Base-by-base conservation (phyloP, 2,329 filamentous ascomycete genomes). In the Pestalotiopsis sp. region DNA sequence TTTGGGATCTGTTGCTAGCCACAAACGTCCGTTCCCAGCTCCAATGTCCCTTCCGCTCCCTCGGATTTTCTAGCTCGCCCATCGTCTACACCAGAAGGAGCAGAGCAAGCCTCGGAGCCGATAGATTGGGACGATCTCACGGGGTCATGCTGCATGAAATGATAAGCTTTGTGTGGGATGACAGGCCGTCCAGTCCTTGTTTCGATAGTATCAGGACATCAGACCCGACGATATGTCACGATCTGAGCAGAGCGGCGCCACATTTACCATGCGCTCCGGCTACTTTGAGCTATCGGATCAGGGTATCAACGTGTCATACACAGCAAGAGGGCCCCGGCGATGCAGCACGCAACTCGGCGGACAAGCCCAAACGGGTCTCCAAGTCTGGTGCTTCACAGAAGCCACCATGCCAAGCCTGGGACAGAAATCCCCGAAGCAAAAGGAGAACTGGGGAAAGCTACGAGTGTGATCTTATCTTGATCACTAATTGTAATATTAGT, bases 151-250 rank as follows among this genome's bases (percentile, higher is more conserved):
- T 36, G 27, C 31, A 62, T 36, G 12, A 25, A n/a, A 20, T 23
- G 31, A 62, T 62, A 62, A 39, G 59, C 59, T 62, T 36, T 36
- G 31, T 36, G 31, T 62, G 31, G 17, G 27, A 62, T 62, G 36
- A 62, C 59, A 62, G 27, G 25, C 31, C 31, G 7, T 36, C 31
- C 31, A 9, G 31, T 36, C 31, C 31, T 36, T 36, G 31, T 36
- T 36, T 36, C 31, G 31, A 36, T 36, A 27, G 36, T 39, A n/a
- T 62, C 59, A 59, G 25, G 31, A 36, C 59, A 36, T 14, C 59
- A 36, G 59, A 38, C 59, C 59, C 59, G 59, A 62, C 27, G 31
- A 62, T 38, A 20, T 62, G 59, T 62, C 59, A 62, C 59, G 31
- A 39, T 62, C 59, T 39, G 36, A 62, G 59, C 58, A 14, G 6